Percentiles rank a stretch among this genome's conserved stretches.
phyloP scores from a whole-genome alignment of 2,329 filamentous ascomycete genomes.

The Chrysoporthe deuterocubensis region DNA sequence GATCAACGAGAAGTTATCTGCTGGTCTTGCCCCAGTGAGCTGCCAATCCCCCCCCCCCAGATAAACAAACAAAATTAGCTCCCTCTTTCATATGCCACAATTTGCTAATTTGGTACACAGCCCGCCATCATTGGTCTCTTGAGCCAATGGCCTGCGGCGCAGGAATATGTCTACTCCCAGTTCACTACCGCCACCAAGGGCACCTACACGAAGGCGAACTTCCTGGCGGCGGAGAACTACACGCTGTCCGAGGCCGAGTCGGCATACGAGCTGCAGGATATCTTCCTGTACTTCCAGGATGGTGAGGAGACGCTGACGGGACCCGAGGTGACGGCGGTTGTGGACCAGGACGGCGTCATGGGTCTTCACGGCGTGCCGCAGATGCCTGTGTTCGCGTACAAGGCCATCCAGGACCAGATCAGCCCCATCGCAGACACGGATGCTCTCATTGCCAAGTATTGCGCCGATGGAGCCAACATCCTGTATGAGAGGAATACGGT shows the following conservation, averaged over 20 bases:
- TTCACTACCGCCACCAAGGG: constrained; percentile 37
- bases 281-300: constrained; percentile 46
- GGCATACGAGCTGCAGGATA: constrained; percentile 41
- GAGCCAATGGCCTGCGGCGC: constrained; percentile 40
- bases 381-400: constrained; percentile 52
- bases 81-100: background rate
- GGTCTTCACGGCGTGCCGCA: constrained; percentile 46
- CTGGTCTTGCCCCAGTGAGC: constrained; percentile 37
- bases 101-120: background rate
- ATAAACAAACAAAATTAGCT: background rate
- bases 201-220: constrained; percentile 40
- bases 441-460: constrained; percentile 44
- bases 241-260: constrained; percentile 36
- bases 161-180: constrained; percentile 33
- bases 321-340: constrained; percentile 33
- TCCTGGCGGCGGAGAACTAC: constrained; percentile 36
- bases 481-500: constrained; percentile 47
- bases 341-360: constrained; percentile 39
- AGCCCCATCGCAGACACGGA: constrained; percentile 47
- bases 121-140: constrained; percentile 37
- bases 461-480: constrained; percentile 46
- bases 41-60: background rate
- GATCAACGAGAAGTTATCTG: constrained; percentile 38
- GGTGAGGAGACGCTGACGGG: constrained; percentile 35
- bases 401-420: constrained; percentile 49